Percentiles rank a stretch among this genome's conserved stretches.
These are phyloP conservation scores for Elaeagnus macrophylla DNA, from an alignment of 306 rosid species.

Conservation along the genomic window DNA sequence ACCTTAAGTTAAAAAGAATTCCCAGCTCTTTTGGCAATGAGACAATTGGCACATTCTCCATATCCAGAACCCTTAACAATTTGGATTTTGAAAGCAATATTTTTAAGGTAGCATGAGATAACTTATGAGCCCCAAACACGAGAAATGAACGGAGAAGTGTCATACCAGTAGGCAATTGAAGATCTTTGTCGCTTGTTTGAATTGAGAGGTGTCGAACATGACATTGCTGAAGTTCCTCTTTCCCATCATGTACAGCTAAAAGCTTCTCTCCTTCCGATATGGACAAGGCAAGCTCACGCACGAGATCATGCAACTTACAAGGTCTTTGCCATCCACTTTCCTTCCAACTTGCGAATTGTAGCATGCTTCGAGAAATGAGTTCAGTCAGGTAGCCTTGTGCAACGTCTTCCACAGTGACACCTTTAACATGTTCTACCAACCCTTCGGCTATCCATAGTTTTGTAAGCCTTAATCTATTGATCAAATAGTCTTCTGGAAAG, in stretches of 20 bases:
- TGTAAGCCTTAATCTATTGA: too few relatives aligned
- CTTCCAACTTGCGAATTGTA: slow-evolving; percentile 5
- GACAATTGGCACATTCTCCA: slow-evolving; percentile 6
- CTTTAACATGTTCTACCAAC: slow-evolving; percentile 2
- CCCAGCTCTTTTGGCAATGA: background rate
- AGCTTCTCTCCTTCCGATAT: too few relatives aligned
- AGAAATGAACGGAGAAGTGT: slow-evolving; percentile 8
- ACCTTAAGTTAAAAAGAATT: slow-evolving; percentile 16
- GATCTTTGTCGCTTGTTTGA: too few relatives aligned
- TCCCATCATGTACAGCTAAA: background rate
- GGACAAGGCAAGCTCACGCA: too few relatives aligned
- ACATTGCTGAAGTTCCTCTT: background rate
- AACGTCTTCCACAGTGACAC: background rate
- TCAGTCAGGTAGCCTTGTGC: slow-evolving; percentile 8
- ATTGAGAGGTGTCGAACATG: slow-evolving; percentile 1
- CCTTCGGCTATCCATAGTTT: too few relatives aligned
- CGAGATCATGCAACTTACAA: too few relatives aligned
- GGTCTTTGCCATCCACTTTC: too few relatives aligned
- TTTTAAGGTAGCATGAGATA: too few relatives aligned
- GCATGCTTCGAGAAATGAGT: slow-evolving; percentile 6
- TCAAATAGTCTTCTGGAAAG: too few relatives aligned
- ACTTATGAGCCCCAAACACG: background rate
- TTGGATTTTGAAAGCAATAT: too few relatives aligned
- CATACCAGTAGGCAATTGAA: too few relatives aligned
- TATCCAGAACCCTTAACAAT: slow-evolving; percentile 12